Percentiles rank a stretch among this genome's conserved stretches.
phyloP scores from a whole-genome alignment of 768 basidiomycete species.

The Paxillus rubicundulus region DNA sequence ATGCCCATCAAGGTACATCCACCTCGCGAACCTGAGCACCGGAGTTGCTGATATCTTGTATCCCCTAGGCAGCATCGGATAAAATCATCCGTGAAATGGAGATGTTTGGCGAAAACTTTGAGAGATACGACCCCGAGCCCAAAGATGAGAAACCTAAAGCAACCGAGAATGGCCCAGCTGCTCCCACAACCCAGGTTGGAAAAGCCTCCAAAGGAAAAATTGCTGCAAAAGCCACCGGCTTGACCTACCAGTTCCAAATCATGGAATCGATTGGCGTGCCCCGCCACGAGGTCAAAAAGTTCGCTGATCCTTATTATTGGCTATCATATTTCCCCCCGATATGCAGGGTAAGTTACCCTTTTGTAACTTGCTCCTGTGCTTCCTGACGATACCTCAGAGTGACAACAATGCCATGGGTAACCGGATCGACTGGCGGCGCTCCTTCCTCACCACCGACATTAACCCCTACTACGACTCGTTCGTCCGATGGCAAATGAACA shows the following conservation, averaged over 20 bases:
- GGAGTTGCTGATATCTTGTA: not conserved
- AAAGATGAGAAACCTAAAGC: conserved; percentile 44
- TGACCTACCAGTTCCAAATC: conserved; percentile 98
- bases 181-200: conserved; percentile 48
- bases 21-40: not conserved
- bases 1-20: conserved; percentile 95
- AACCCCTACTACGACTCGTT: conserved; percentile 98
- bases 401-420: conserved; percentile 91
- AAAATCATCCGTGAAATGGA: conserved; percentile 98
- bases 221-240: conserved; percentile 87
- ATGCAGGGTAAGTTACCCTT: conserved; percentile 58
- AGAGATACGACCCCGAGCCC: conserved; percentile 44
- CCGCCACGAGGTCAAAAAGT: conserved; percentile 87
- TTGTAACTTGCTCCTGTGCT: not conserved
- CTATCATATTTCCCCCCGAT: conserved; percentile 94
- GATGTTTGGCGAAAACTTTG: conserved; percentile 89
- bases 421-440: conserved; percentile 94
- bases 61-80: conserved; percentile 85
- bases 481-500: conserved; percentile 98
- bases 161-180: conserved; percentile 40
- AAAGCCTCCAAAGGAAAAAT: conserved; percentile 98
- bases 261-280: conserved; percentile 93
- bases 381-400: conserved; percentile 27
- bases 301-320: conserved; percentile 95
- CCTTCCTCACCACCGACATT: conserved; percentile 90